Evolutionary conservation across 768 basidiomycete species (phyloP).

Genomic region (Thelephora aurantiotincta): DNA sequence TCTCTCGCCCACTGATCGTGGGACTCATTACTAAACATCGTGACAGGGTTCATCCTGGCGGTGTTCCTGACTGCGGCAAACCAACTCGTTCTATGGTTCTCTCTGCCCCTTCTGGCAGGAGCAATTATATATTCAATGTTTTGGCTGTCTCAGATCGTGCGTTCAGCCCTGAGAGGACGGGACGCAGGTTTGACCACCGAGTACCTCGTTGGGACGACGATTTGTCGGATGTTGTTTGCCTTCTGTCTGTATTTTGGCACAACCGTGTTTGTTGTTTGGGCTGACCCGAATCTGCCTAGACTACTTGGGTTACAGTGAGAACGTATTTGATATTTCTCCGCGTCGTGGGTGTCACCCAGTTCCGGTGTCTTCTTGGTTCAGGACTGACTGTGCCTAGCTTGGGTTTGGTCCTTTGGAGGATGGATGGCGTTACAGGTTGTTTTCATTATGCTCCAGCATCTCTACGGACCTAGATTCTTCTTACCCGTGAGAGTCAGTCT

Average conservation of each 20-base stretch:
- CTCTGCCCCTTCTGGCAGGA: conserved; percentile 52
- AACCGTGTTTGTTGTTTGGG: neutral
- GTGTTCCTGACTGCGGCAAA: conserved; percentile 60
- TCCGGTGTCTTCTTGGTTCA: neutral
- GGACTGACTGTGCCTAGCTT: neutral
- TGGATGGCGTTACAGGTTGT: conserved; percentile 39
- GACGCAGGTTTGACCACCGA: conserved; percentile 51
- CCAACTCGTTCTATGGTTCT: conserved; percentile 56
- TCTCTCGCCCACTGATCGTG: neutral
- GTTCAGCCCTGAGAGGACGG: conserved; percentile 59
- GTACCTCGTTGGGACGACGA: conserved; percentile 67
- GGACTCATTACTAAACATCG: conserved; percentile 5
- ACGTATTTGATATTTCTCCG: conserved; percentile 72
- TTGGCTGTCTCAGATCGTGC: conserved; percentile 77
- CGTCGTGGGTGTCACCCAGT: conserved; percentile 33
- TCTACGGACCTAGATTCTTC: conserved; percentile 74
- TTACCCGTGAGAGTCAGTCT: conserved; percentile 48
- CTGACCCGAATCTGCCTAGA: conserved; percentile 31
- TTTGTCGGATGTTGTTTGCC: conserved; percentile 54
- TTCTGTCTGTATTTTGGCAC: conserved; percentile 44
- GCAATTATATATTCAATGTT: conserved; percentile 59
- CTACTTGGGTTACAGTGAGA: conserved; percentile 70
- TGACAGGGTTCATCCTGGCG: conserved; percentile 49
- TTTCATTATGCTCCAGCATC: conserved; percentile 58
- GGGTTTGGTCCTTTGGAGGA: neutral